Base-by-base conservation (phyloP, 2,329 filamentous ascomycete species). In the Cordyceps fumosorosea region DNA sequence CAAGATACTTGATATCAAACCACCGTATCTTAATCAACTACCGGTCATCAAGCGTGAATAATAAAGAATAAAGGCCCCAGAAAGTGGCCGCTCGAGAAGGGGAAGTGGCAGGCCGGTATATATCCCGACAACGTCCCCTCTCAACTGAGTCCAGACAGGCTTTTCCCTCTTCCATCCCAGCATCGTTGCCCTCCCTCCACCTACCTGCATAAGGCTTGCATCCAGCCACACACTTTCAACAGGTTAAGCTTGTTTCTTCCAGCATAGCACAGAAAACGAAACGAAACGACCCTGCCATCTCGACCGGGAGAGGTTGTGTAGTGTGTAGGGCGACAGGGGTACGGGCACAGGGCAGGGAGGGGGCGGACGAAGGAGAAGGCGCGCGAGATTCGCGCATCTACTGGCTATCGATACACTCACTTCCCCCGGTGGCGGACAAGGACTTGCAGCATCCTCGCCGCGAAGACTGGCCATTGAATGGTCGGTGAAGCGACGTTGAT, bases 51-150 rank as follows among this genome's bases (percentile, higher is more conserved):
- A 20, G 10, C 14, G 11, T n/a, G 10, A 40, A 50, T 34, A 54
- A 53, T 24, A 54, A 59, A 44, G 45, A 62, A 29, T 37, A 62
- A 63, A 14, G 54, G 57, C 56, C 44, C 52, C 56, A 45, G 63
- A 40, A 64, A 54, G 26, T 48, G 56, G 56, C 50, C 60, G 7
- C 26, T 11, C 26, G 37, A 45, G 7, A 51, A 56, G 14, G 52
- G 47, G 51, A 60, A 60, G 52, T 32, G 40, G 56, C 47, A 29
- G 54, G 45, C 40, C 55, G 50, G 60, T 62, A 62, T 62, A 62
- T 62, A 62, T 62, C 60, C 50, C 54, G 40, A 20, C 37, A 24
- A 44, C 10, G 26, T 32, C 40, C 52, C 32, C 37, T 47, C 22
- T 47, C 29, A 16, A 54, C 29, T 53, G 34, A 47, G 29, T 48